Base-by-base conservation (phyloP, 768 basidiomycete genomes). In the Kwoniella bestiolae region DNA sequence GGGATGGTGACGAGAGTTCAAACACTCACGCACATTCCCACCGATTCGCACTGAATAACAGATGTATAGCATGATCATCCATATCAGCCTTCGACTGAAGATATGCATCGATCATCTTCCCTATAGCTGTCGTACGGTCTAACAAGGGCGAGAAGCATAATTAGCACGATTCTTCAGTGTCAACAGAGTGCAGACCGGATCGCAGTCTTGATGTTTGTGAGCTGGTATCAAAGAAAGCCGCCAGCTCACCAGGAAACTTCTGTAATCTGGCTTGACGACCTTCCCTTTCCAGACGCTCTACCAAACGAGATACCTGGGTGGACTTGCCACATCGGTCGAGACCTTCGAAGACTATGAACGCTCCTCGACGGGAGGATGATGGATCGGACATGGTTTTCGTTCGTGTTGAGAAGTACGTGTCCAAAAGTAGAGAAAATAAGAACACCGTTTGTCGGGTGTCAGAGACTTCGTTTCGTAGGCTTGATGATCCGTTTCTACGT, bases 281-380 rank as follows among this genome's bases (percentile, higher is more conserved):
- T 45, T 74, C 69, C 31, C 34, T 44, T 57, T 86, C 81, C 49
- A 94, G 83, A 49, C 84, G 84, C 0, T 84, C 78, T 44, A 86
- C 83, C 31, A 96, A 86, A 18, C 83, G 81, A 0, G 85, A 82
- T 0, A 88, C 88, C 77, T 97, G 95, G 0, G 94, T 99, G 32
- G 90, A 91, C 80, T 98, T 98, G 16, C 96, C 96, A 0, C 91
- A 93, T 66, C 91, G 85, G 79, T 98, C 95, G n/a, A 98, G 87
- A 14, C 95, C 96, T 81, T 97, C 94, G 56, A 97, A 85, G 38
- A 93, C 94, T 76, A 97, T 90, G 82, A 98, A 94, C 6, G 90
- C 85, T 0, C 91, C 91, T 52, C 80, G 62, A 12, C 56, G 18
- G 21, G 66, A 32, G 16, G 63, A 35, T 9, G 63, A 59, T 12